A percentile compares a stretch with the other conserved stretches of the same genome.
phyloP scores from a whole-genome alignment of 805 yeast genomes.

The Nakazawaea ishiwadae region DNA sequence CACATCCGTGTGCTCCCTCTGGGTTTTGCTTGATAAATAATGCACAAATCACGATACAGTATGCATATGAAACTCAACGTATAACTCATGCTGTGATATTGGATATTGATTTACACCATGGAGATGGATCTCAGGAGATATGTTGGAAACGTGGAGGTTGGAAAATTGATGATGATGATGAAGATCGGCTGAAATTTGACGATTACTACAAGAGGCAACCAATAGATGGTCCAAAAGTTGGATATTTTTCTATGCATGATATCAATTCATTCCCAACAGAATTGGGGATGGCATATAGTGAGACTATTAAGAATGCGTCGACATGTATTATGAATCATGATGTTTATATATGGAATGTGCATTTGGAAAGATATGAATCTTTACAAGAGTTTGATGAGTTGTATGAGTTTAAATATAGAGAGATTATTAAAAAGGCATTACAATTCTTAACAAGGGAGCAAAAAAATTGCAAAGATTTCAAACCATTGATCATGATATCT shows the following conservation, averaged over 20 bases:
- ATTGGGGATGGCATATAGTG: constrained; percentile 67
- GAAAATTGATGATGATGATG: constrained; percentile 40
- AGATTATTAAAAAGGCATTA: constrained; percentile 60
- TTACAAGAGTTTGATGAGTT: constrained; percentile 62
- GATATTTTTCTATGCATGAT: constrained; percentile 81
- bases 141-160: constrained; percentile 77
- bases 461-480: constrained; percentile 28
- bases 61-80: constrained; percentile 56
- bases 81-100: constrained; percentile 78
- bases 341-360: constrained; percentile 79
- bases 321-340: constrained; percentile 77
- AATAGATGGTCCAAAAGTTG: constrained; percentile 53
- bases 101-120: constrained; percentile 84
- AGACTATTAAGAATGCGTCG: constrained; percentile 69
- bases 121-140: constrained; percentile 85
- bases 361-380: constrained; percentile 58
- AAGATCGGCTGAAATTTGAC: constrained; percentile 32
- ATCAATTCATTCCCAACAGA: constrained; percentile 86
- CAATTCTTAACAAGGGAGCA: constrained; percentile 45
- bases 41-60: constrained; percentile 76
- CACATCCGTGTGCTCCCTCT: constrained; percentile 77
- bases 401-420: constrained; percentile 57
- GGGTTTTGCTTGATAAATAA: constrained; percentile 82
- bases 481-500: constrained; percentile 63
- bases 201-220: constrained; percentile 44